These are phyloP conservation scores for Eimeria sp. DNA, from an alignment of 169 alveolate species.

Conservation along the genomic window DNA sequence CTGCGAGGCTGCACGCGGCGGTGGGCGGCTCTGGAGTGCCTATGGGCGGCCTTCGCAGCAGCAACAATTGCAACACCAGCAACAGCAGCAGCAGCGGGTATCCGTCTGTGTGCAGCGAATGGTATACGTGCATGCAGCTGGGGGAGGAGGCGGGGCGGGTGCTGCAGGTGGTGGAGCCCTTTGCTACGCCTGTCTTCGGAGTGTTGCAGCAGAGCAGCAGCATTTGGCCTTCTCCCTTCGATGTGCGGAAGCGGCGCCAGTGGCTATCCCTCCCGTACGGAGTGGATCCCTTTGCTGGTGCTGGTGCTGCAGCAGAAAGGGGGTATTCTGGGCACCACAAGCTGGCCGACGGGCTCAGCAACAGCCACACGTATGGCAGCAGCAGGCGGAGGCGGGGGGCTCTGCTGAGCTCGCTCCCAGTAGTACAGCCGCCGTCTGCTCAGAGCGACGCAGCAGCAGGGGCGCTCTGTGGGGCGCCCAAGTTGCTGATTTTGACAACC, in stretches of 20 bases:
- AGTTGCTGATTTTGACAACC: background rate
- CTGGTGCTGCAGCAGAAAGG: slow-evolving; percentile 3
- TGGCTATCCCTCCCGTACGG: slow-evolving; percentile 34
- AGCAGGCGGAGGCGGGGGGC: background rate
- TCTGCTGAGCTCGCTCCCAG: background rate
- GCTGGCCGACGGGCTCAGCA: background rate
- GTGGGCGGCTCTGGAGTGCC: background rate
- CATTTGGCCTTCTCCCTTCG: slow-evolving; percentile 28
- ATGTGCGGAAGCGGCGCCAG: background rate
- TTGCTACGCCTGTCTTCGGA: background rate
- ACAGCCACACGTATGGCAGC: background rate
- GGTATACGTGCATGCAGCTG: slow-evolving; percentile 7
- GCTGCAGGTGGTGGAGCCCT: slow-evolving; percentile 16
- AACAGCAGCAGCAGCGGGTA: slow-evolving; percentile 26
- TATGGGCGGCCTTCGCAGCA: background rate
- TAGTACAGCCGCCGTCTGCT: slow-evolving; percentile 15
- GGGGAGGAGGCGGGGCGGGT: slow-evolving; percentile 17
- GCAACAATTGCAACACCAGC: background rate
- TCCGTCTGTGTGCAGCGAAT: slow-evolving; percentile 11
- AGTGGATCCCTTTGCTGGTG: background rate
- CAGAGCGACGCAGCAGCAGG: slow-evolving; percentile 47
- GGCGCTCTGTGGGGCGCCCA: slow-evolving; percentile 52
- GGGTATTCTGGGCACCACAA: too few relatives aligned
- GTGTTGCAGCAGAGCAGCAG: slow-evolving; percentile 33
- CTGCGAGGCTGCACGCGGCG: background rate